Evolutionary conservation across 2,329 filamentous ascomycete genomes (phyloP).

Genomic region (Fonsecaea erecta): DNA sequence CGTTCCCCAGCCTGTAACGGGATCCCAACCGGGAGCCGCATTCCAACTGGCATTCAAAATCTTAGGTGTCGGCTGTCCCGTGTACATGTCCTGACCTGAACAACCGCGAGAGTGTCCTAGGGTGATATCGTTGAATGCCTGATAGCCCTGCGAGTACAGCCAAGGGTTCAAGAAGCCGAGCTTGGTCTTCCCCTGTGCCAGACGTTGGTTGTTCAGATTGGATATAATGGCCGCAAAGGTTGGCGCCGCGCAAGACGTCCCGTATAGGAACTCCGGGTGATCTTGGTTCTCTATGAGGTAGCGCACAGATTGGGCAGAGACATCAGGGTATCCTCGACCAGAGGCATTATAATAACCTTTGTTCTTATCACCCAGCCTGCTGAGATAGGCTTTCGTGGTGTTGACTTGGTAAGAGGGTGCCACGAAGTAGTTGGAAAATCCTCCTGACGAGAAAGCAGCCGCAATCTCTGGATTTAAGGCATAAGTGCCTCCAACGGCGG

Average conservation of each 20-base stretch:
- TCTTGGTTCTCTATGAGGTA: constrained; percentile 50
- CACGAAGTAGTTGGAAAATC: constrained; percentile 57
- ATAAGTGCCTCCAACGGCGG: constrained; percentile 64
- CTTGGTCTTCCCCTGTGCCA: constrained; percentile 57
- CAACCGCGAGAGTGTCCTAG: constrained; percentile 55
- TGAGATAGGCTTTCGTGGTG: constrained; percentile 52
- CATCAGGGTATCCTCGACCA: constrained; percentile 66
- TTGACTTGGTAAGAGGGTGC: constrained; percentile 54
- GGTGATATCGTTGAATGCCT: constrained; percentile 56
- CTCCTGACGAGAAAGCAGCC: constrained; percentile 57
- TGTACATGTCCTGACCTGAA: constrained; percentile 45
- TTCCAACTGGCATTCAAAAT: constrained; percentile 57
- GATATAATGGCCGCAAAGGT: constrained; percentile 66
- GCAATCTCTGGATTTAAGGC: constrained; percentile 58
- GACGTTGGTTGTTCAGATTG: constrained; percentile 66
- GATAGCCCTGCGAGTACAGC: constrained; percentile 56
- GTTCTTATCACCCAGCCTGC: constrained; percentile 48
- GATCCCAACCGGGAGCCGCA: constrained; percentile 57
- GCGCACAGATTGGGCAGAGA: constrained; percentile 60
- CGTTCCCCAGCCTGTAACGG: constrained; percentile 50
- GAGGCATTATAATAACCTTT: constrained; percentile 54
- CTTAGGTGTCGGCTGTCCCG: constrained; percentile 44
- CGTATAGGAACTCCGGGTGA: neutral
- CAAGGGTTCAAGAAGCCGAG: constrained; percentile 68
- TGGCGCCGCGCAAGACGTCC: constrained; percentile 55